Evolutionary conservation across 768 basidiomycete species (phyloP), one percentile per base, ranked within the genome.

Genomic region (Albatrellus ellisii): DNA sequence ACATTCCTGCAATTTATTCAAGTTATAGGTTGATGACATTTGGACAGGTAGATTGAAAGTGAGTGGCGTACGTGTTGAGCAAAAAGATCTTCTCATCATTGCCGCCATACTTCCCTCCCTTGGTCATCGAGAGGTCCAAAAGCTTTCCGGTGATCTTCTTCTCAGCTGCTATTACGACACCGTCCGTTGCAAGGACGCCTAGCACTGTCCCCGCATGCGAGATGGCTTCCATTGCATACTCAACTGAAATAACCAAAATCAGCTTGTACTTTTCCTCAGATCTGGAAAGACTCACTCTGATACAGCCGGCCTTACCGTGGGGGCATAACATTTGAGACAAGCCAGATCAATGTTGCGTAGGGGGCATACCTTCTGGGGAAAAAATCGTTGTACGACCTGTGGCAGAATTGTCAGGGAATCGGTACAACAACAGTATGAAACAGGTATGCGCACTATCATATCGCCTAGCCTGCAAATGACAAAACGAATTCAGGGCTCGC

Each of bases 221-320:
- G 69, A 98, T 97, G 45, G 91, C 90, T 59, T 98, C 95, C 89
- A 98, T 95, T 33, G 94, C 94, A 74, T 99, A 99, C 67, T 99
- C 94, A 68, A 98, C 94, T 94, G 53, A 6, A 20, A 18, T 31
- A 26, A 21, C 42, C 26, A 38, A 40, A 35, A 45, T 26, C 42
- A 20, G 26, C 26, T 26, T n/a, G 15, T 3, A 29, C 17, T 41
- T 36, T 24, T 38, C 15, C 10, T 21, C 33, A 28, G 39, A 36
- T 41, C 36, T 31, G 21, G 22, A 26, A 29, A 47, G 41, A 61
- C 81, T 62, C 56, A 92, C 91, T 91, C 70, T 99, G 94, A 62
- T 94, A 98, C 43, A 99, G 67, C 48, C 94, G 89, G 51, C 91
- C 91, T 95, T 49, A n/a, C 45, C 15, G 52, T 46, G 36, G 35